Conservation (phyloP, 768 basidiomycete species). For the Amanita thiersii region DNA sequence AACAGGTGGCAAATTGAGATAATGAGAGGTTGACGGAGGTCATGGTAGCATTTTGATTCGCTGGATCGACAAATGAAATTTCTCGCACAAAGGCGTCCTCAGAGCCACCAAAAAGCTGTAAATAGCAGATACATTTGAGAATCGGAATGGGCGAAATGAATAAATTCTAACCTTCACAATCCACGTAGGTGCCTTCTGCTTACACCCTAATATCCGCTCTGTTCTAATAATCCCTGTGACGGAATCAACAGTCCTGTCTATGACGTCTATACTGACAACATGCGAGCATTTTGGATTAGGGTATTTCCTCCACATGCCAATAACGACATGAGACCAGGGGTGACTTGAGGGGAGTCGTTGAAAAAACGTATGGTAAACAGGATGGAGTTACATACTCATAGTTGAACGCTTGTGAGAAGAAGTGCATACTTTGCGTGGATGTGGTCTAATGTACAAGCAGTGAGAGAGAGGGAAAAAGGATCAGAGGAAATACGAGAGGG, state of each 20-base stretch:
- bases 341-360: constrained; percentile 42
- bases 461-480: background rate
- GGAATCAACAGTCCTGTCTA: constrained; percentile 80
- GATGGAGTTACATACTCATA: constrained; percentile 60
- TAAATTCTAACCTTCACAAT: constrained; percentile 71
- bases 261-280: constrained; percentile 79
- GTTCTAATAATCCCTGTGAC: constrained; percentile 85
- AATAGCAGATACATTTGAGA: constrained; percentile 11
- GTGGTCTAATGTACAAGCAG: background rate
- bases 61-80: constrained; percentile 87
- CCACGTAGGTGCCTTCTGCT: constrained; percentile 89
- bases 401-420: constrained; percentile 77
- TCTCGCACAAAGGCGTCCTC: constrained; percentile 94
- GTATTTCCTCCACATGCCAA: constrained; percentile 94
- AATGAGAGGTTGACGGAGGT: constrained; percentile 91
- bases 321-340: constrained; percentile 85
- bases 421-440: too few relatives aligned
- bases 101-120: constrained; percentile 83
- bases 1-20: constrained; percentile 90
- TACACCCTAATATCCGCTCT: constrained; percentile 84
- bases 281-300: constrained; percentile 90
- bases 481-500: background rate
- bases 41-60: constrained; percentile 70
- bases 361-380: constrained; percentile 9
- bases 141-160: background rate